Evolutionary conservation across 2,329 filamentous ascomycete genomes (phyloP).

Genomic region (Clarireedia paspali): DNA sequence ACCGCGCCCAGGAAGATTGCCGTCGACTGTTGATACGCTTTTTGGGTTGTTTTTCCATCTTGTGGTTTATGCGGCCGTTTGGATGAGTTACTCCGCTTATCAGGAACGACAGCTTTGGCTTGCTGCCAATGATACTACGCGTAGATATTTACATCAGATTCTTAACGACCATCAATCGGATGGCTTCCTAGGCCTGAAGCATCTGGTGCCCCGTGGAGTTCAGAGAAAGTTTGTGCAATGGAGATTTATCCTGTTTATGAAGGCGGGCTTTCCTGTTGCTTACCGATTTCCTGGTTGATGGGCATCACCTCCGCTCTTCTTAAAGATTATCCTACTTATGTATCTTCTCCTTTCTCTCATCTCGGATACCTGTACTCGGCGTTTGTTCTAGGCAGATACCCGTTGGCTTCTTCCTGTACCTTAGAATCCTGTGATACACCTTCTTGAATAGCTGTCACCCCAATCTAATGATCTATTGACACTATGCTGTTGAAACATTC

Average conservation of each 20-base stretch:
- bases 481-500: too few relatives aligned
- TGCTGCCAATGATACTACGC: constrained; percentile 6
- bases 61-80: not conserved
- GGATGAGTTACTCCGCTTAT: not conserved
- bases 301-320: too few relatives aligned
- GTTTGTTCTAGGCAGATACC: too few relatives aligned
- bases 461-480: too few relatives aligned
- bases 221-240: not conserved
- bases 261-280: not conserved
- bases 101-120: constrained; percentile 4
- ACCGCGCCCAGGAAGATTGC: not conserved
- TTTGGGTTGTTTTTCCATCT: not conserved
- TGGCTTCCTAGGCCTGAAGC: constrained; percentile 1
- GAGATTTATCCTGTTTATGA: not conserved
- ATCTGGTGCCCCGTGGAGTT: not conserved
- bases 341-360: too few relatives aligned
- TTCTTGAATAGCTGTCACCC: too few relatives aligned
- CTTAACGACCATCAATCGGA: not conserved
- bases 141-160: not conserved
- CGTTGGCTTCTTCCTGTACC: too few relatives aligned
- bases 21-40: not conserved
- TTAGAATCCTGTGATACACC: too few relatives aligned
- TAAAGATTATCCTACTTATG: too few relatives aligned
- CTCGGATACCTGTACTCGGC: too few relatives aligned
- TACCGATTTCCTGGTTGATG: constrained; percentile 1